phyloP scores from a whole-genome alignment of 768 basidiomycete species.

The Leccinum boreale region DNA sequence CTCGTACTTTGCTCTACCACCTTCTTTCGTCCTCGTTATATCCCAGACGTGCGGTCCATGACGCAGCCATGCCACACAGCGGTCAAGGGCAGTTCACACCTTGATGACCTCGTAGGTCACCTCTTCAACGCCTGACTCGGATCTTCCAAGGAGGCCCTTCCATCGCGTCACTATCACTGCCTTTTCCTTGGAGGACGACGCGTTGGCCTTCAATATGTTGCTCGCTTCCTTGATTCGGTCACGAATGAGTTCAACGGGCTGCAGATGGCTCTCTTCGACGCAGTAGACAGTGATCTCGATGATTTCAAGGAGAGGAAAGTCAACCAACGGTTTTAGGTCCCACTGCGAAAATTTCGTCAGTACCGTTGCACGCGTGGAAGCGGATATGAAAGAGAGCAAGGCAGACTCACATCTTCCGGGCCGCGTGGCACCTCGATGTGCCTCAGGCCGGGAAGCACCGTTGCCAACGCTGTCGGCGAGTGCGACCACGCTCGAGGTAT shows the following conservation, averaged over 20 bases:
- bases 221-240: neutral
- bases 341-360: neutral
- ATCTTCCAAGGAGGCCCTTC: neutral
- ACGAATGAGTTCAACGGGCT: neutral
- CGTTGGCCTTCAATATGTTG: slow-evolving; percentile 5
- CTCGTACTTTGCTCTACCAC: neutral
- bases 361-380: neutral
- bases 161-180: neutral
- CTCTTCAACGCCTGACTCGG: neutral
- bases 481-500: neutral
- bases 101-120: slow-evolving; percentile 1
- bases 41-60: neutral
- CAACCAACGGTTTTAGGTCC: neutral
- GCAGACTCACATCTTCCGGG: neutral
- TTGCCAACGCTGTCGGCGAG: slow-evolving; percentile 4
- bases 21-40: neutral
- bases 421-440: neutral
- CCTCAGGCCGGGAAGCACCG: slow-evolving; percentile 6
- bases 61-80: neutral
- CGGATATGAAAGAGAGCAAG: neutral
- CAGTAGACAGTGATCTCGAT: slow-evolving; percentile 2
- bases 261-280: neutral
- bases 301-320: slow-evolving; percentile 1
- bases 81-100: slow-evolving; percentile 1
- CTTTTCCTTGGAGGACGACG: slow-evolving; percentile 5